Evolutionary conservation across 148 eudicot species (phyloP).

Genomic region (Fagopyrum homotropicum): DNA sequence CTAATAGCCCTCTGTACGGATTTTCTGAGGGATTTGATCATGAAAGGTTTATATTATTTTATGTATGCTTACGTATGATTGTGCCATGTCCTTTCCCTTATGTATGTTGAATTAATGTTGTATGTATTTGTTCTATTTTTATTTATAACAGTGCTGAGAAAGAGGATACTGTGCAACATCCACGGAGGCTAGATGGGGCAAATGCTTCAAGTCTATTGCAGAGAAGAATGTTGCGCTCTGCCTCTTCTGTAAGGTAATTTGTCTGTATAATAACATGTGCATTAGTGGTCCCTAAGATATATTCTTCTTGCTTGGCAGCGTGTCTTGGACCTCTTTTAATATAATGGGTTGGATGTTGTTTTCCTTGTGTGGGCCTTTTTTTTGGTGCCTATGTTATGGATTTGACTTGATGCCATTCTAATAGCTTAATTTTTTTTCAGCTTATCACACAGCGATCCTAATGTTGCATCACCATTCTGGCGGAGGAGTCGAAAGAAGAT

Average conservation of each 20-base stretch:
- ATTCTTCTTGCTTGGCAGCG: neutral
- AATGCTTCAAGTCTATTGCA: conserved; percentile 15
- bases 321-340: neutral
- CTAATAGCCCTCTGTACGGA: conserved; percentile 31
- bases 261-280: neutral
- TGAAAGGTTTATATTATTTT: conserved; percentile 44
- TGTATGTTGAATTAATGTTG: neutral
- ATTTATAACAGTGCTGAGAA: conserved; percentile 55
- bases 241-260: conserved; percentile 51
- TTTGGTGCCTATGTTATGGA: neutral
- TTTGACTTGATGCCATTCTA: conserved; percentile 11
- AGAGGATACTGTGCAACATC: conserved; percentile 50
- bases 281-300: neutral
- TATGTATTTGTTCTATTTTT: neutral
- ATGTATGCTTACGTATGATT: neutral
- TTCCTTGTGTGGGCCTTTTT: neutral
- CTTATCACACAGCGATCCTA: conserved; percentile 79
- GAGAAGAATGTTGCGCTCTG: conserved; percentile 59
- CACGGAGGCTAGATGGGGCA: conserved; percentile 48
- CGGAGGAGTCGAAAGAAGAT: conserved; percentile 81
- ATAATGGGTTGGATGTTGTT: neutral
- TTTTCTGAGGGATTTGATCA: conserved; percentile 65
- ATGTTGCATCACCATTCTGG: conserved; percentile 80
- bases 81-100: neutral
- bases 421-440: conserved; percentile 36